Evolutionary conservation across 2,329 filamentous ascomycete genomes (phyloP), one percentile per base, ranked within the genome.

Genomic region (Microcera coccophila): DNA sequence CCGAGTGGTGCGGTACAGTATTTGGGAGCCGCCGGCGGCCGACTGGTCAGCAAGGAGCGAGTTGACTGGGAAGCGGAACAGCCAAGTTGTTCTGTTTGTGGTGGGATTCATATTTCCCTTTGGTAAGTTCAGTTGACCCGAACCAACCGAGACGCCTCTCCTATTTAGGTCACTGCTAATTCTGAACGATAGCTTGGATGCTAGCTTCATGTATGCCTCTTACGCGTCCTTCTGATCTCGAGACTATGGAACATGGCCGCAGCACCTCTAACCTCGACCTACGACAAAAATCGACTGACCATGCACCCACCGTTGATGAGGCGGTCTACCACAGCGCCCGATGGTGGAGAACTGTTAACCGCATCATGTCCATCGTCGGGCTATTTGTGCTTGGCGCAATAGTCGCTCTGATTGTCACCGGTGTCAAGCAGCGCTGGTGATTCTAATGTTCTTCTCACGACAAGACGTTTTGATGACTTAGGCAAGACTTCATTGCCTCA

Each of bases 71-170:
- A 77, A 78, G 49, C 78, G 85, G 48, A 90, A 90, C 58, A 68
- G 81, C 36, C 89, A 94, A 63, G 76, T 91, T 21, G 70, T 85
- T 39, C 70, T 87, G 37, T 94, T 94, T 65, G 79, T 82, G 42
- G 32, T 84, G 36, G 89, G 89, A 18, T 94, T 94, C 58, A 69
- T 91, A 36, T 80, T 89, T 58, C 89, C 87, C 5, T 75, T 89
- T 47, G 73, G 81, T 85, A 68, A 65, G 79, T 64, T n/a, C 24
- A 36, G 5, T 32, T 32, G 8, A 8, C 29, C 15, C 7, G n/a
- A 19, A 26, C 14, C 9, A 33, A n/a, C 28, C 14, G 39, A 4
- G 41, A 40, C n/a, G 59, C n/a, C n/a, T n/a, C n/a, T n/a, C n/a
- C n/a, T n/a, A n/a, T n/a, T n/a, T n/a, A n/a, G 7, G 4, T 58